Evolutionary conservation across 495 filamentous ascomycete species (phyloP).

Genomic region (Penicillium turbatum): DNA sequence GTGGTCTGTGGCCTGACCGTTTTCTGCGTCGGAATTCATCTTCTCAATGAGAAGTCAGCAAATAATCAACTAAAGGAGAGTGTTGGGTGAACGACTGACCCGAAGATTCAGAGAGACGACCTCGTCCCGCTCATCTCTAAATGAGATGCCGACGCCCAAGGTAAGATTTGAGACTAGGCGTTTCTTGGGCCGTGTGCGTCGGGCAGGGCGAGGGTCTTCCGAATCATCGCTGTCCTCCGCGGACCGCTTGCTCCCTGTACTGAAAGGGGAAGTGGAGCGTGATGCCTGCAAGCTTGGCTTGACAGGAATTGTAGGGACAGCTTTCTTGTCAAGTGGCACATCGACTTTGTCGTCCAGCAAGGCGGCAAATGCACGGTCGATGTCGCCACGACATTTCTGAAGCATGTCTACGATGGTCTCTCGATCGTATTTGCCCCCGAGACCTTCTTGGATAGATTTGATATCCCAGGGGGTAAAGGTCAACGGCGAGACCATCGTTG

Average conservation of each 20-base stretch:
- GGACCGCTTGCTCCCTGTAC: slow-evolving; percentile 47
- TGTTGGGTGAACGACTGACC: slow-evolving; percentile 16
- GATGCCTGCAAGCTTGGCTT: slow-evolving; percentile 39
- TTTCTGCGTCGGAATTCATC: slow-evolving; percentile 18
- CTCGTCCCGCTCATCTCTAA: slow-evolving; percentile 43
- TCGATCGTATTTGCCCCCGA: slow-evolving; percentile 53
- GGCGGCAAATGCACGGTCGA: slow-evolving; percentile 55
- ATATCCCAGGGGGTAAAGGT: slow-evolving; percentile 56
- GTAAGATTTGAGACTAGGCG: slow-evolving; percentile 43
- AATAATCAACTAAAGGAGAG: too few species aligned
- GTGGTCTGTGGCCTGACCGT: slow-evolving; percentile 6
- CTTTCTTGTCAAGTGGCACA: slow-evolving; percentile 22
- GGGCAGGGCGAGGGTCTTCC: slow-evolving; percentile 30
- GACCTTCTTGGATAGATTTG: slow-evolving; percentile 51
- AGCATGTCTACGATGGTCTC: slow-evolving; percentile 54
- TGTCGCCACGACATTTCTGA: slow-evolving; percentile 56
- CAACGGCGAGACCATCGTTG: slow-evolving; percentile 34
- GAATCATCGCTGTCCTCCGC: slow-evolving; percentile 44
- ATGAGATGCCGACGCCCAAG: slow-evolving; percentile 42
- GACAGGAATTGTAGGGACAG: slow-evolving; percentile 25
- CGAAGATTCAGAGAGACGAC: slow-evolving; percentile 43
- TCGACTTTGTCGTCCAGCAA: slow-evolving; percentile 50
- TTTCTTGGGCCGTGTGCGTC: slow-evolving; percentile 33
- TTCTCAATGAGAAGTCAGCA: background rate
- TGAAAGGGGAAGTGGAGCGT: slow-evolving; percentile 43